Evolutionary conservation across 768 basidiomycete genomes (phyloP).

Genomic region (Sutorius australiensis): DNA sequence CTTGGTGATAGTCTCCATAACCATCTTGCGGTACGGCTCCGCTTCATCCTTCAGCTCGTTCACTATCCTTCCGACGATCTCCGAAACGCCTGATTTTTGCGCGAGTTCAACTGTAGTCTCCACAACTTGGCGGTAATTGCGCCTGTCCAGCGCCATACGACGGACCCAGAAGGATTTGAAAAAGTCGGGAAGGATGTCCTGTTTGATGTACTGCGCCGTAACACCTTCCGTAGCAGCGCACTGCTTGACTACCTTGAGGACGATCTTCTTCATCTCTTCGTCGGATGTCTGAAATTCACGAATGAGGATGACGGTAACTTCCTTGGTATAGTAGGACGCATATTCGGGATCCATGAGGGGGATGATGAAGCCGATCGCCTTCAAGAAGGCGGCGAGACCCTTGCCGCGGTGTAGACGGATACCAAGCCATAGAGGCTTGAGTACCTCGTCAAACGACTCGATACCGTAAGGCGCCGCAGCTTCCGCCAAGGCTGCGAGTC

Average conservation of each 20-base stretch:
- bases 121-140: slow-evolving; percentile 96
- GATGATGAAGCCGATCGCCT: slow-evolving; percentile 98
- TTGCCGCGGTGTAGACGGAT: slow-evolving; percentile 77
- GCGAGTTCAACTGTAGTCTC: slow-evolving; percentile 99
- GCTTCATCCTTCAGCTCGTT: slow-evolving; percentile 54
- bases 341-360: slow-evolving; percentile 99
- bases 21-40: slow-evolving; percentile 96
- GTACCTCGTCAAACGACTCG: slow-evolving; percentile 97
- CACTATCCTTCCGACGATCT: slow-evolving; percentile 84
- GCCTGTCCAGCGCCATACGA: slow-evolving; percentile 93
- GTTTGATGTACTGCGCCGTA: slow-evolving; percentile 90
- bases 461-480: slow-evolving; percentile 98
- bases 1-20: slow-evolving; percentile 99
- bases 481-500: slow-evolving; percentile 89
- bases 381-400: slow-evolving; percentile 73
- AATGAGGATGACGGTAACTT: slow-evolving; percentile 93
- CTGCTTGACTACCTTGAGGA: slow-evolving; percentile 97
- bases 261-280: slow-evolving; percentile 99
- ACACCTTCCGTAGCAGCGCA: slow-evolving; percentile 99
- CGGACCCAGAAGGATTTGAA: slow-evolving; percentile 99
- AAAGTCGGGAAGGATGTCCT: slow-evolving; percentile 97
- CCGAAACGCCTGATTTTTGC: slow-evolving; percentile 93
- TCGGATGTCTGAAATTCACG: slow-evolving; percentile 99
- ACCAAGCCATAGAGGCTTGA: slow-evolving; percentile 74
- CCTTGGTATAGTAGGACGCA: slow-evolving; percentile 98